These are phyloP conservation scores for Diplodia mutila DNA, from an alignment of 2,329 filamentous ascomycete species.

Conservation along the genomic window DNA sequence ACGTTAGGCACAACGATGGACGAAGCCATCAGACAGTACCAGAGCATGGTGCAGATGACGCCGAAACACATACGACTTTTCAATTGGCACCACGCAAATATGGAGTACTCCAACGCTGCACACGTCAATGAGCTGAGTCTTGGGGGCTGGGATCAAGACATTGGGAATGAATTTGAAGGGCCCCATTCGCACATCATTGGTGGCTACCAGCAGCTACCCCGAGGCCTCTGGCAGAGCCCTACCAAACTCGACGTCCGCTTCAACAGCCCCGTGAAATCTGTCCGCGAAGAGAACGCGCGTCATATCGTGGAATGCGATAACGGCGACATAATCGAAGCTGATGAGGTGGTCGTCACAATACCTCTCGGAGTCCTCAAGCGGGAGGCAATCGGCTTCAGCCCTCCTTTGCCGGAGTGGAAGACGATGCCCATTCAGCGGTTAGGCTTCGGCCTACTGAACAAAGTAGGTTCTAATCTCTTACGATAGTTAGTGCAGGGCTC, in stretches of 20 bases:
- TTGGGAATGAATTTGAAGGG: constrained; percentile 96
- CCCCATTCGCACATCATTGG: constrained; percentile 91
- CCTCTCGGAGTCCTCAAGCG: constrained; percentile 91
- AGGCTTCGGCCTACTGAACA: constrained; percentile 93
- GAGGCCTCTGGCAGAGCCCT: constrained; percentile 79
- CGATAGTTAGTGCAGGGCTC: not conserved
- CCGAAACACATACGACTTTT: constrained; percentile 86
- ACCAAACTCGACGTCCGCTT: constrained; percentile 76
- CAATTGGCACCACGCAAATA: constrained; percentile 98
- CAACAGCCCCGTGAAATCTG: constrained; percentile 71
- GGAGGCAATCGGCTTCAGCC: constrained; percentile 81
- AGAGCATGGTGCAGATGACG: constrained; percentile 77
- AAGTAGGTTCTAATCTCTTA: constrained; percentile 51
- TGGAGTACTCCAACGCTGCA: constrained; percentile 95
- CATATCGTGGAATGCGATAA: constrained; percentile 70
- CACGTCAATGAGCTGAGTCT: constrained; percentile 87
- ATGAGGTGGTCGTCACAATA: constrained; percentile 86
- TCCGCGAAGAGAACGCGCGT: constrained; percentile 62
- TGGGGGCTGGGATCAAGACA: constrained; percentile 93
- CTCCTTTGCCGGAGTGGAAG: constrained; percentile 88
- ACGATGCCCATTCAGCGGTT: constrained; percentile 76
- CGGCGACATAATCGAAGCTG: constrained; percentile 77
- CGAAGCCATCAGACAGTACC: constrained; percentile 86
- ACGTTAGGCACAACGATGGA: constrained; percentile 92
- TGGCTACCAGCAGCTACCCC: constrained; percentile 91